Evolutionary conservation across 208 protist species (phyloP), one percentile per base, ranked within the genome.

Genomic region (Acanthamoeba culbertsoni): DNA sequence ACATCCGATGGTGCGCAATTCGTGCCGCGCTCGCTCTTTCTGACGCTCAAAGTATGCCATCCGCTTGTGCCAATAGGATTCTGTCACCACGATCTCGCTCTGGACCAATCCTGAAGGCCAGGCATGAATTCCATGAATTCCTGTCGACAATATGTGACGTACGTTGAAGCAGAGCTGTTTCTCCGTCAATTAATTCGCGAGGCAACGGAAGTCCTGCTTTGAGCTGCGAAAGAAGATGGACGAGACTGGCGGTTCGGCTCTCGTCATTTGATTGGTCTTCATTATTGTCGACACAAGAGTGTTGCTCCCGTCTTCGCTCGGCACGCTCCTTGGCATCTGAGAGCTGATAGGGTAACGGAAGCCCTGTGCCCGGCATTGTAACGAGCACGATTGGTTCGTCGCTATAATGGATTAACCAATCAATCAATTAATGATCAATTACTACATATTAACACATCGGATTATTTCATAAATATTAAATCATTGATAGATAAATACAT

Each of bases 321-420:
- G 71, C 71, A 43, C 71, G 71, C 71, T 82, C 71, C n/a, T 53
- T 82, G 71, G 71, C 71, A 0, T 33, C 18, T 23, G 42, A 53
- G 42, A 82, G 71, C 71, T 82, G 71, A 26, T 82, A 82, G 20
- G 71, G 71, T 31, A 82, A n/a, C 43, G 71, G 71, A n/a, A 82
- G 71, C 20, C 42, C 71, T 7, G 71, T 82, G 42, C 71, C 71
- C 8, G 71, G 71, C 71, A 82, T 82, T 14, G 40, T 46, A 35
- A 82, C 71, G 8, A 82, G 1, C 42, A 82, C 71, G 71, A 82
- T 53, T 12, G 71, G 71, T 43, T 82, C 42, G 42, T 31, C 71
- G 7, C 71, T 82, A 5, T 20, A 46, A 7, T 14, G n/a, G 10
- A 26, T 63, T 14, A 14, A 63, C 55, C n/a, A n/a, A n/a, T n/a